Evolutionary conservation across 1,284 basidiomycete genomes (phyloP).

Genomic region (Apiotrichum gracile): DNA sequence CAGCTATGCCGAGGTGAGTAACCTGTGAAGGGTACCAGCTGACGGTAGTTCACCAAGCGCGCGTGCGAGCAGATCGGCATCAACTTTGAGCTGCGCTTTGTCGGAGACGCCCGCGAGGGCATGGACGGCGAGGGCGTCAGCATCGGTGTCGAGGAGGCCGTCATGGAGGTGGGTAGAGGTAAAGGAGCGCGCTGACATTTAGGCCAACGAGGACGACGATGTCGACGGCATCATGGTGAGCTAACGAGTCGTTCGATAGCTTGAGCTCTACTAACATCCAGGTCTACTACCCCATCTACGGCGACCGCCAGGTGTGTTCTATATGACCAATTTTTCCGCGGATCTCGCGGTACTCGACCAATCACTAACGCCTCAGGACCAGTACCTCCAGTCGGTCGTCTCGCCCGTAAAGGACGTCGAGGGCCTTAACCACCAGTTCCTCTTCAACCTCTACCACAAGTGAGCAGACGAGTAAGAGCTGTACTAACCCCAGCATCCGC

Average conservation of each 20-base stretch:
- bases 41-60: slow-evolving; percentile 66
- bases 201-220: slow-evolving; percentile 74
- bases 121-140: slow-evolving; percentile 52
- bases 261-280: slow-evolving; percentile 31
- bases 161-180: slow-evolving; percentile 59
- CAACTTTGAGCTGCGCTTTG: slow-evolving; percentile 70
- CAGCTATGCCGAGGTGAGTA: slow-evolving; percentile 68
- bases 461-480: slow-evolving; percentile 43
- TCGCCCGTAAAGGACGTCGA: slow-evolving; percentile 96
- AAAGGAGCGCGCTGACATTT: not conserved
- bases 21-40: not conserved
- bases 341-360: slow-evolving; percentile 31
- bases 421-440: slow-evolving; percentile 90
- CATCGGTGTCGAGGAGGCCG: slow-evolving; percentile 84
- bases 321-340: slow-evolving; percentile 4
- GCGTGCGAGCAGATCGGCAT: slow-evolving; percentile 86
- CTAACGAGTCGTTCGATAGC: not conserved
- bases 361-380: slow-evolving; percentile 61
- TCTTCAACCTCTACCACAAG: slow-evolving; percentile 97
- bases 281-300: slow-evolving; percentile 93
- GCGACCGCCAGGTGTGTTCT: slow-evolving; percentile 59
- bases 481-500: slow-evolving; percentile 57
- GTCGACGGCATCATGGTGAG: slow-evolving; percentile 94
- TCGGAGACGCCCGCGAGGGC: slow-evolving; percentile 53
- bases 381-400: slow-evolving; percentile 75